Base-by-base conservation (phyloP, 1,139 yeast species). In the Candida anutae region DNA sequence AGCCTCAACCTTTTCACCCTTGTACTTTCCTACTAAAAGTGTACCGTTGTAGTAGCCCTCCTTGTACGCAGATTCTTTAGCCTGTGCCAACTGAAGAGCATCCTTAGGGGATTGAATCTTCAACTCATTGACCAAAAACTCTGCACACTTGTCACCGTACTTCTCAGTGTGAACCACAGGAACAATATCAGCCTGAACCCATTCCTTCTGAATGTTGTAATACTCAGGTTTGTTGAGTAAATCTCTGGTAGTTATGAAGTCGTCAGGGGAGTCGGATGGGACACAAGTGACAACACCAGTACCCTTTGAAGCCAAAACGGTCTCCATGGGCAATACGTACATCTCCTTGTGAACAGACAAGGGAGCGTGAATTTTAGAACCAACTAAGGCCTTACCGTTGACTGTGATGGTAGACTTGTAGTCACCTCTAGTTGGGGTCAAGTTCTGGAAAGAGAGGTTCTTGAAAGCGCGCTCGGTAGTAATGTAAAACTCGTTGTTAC, bases 261-360 rank as follows among this genome's bases (percentile, higher is more conserved):
- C 98, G 62, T 93, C 99, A 36, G 99, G 97, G 33, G 97, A 88
- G 58, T 88, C 96, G 11, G 95, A 81, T 39, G 98, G 98, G 39
- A 88, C 98, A 66, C 96, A 93, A 10, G 97, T 90, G 34, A 93
- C 98, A 24, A 90, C 97, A 65, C 97, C 98, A 28, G 98, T 93
- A 71, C 98, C 98, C 66, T 93, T 90, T 34, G 77, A 69, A 23
- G 95, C 94, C 55, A 90, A 69, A 34, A 93, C 90, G 21, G 96
- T 85, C 59, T 90, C 97, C 99, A 90, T 90, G 42, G 99, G 99
- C 45, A 90, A 71, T 34, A 93, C 81, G 48, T 93, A 73, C 43
- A 90, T 66, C 45, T 82, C 76, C 32, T 75, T 64, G 53, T 76
- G 65, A 13, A 68, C 69, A 11, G 96, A 74, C 42, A 82, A 64